Evolutionary conservation across 2,329 filamentous ascomycete genomes (phyloP), one percentile per base, ranked within the genome.

Genomic region (Beauveria varroae): DNA sequence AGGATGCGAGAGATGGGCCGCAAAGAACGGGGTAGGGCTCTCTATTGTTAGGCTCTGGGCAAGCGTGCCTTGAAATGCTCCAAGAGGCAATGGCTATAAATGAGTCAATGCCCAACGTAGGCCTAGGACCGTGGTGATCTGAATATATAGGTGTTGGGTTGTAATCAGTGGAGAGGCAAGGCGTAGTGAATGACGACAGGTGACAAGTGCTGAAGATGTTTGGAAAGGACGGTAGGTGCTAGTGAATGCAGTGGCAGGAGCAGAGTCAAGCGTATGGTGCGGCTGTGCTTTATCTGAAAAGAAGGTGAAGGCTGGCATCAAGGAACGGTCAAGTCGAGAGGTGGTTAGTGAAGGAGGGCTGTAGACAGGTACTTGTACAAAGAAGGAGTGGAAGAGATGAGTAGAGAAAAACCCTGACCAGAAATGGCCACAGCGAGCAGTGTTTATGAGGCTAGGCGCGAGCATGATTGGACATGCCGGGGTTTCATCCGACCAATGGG

Each of bases 391-490:
- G 46, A 59, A 59, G 57, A 59, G 57, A 51, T 40, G 47, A 59
- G 40, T 40, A 59, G 37, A 52, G 40, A 40, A 52, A 57, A 59
- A 51, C 24, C 30, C 49, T 52, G 57, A 26, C 47, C n/a, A 59
- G 49, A 49, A 65, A 62, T 65, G 58, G 62, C 64, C 66, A 63
- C 63, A 65, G 61, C 49, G 53, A 62, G 65, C 65, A 62, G 62
- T 69, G 67, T 71, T 69, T 71, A 69, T 65, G 65, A 68, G 67
- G 61, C 63, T 63, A 67, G 63, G 62, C 63, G 63, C 57, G 62
- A 63, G 65, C 70, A 66, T 73, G 71, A 74, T 74, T 74, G 72
- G 72, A 67, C 67, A 66, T 68, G 60, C 62, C 65, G 63, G 66
- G 68, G 70, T 64, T 65, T 64, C 65, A 65, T 61, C 67, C 64